Evolutionary conservation across 306 rosid genomes (phyloP).

Genomic region (Myrica gale): DNA sequence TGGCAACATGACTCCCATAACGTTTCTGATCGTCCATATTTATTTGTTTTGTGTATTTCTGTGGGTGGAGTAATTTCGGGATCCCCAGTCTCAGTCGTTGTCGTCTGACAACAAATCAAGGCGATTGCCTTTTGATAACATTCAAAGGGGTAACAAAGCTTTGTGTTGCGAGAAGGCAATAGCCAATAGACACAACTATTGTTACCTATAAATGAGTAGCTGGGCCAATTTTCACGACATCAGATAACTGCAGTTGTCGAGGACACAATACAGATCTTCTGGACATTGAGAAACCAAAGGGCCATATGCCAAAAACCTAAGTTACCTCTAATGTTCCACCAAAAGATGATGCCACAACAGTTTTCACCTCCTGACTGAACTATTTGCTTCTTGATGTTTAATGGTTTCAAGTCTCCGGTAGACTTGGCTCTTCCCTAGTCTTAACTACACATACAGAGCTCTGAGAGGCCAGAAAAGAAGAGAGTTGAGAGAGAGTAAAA

Average conservation of each 20-base stretch:
- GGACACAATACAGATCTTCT: not conserved
- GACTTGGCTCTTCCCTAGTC: not conserved
- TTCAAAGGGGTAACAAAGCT: not conserved
- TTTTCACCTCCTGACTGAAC: not conserved
- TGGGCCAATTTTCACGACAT: not conserved
- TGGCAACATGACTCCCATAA: no score
- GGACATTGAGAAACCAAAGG: not conserved
- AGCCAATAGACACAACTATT: not conserved
- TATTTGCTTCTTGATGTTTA: not conserved
- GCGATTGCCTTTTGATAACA: no score
- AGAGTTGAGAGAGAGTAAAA: not conserved
- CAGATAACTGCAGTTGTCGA: not conserved
- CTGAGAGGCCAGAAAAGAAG: not conserved
- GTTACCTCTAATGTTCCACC: not conserved
- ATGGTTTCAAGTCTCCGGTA: not conserved
- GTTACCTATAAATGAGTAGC: not conserved
- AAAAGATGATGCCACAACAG: not conserved
- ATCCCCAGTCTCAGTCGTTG: no score
- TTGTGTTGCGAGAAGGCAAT: not conserved
- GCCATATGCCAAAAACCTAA: not conserved
- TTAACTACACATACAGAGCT: not conserved
- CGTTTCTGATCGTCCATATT: no score
- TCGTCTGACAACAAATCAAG: not conserved
- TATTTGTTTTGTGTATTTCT: no score
- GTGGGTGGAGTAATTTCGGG: no score